Conservation (phyloP, 2,329 filamentous ascomycete species). For the Xylariaceae sp. region DNA sequence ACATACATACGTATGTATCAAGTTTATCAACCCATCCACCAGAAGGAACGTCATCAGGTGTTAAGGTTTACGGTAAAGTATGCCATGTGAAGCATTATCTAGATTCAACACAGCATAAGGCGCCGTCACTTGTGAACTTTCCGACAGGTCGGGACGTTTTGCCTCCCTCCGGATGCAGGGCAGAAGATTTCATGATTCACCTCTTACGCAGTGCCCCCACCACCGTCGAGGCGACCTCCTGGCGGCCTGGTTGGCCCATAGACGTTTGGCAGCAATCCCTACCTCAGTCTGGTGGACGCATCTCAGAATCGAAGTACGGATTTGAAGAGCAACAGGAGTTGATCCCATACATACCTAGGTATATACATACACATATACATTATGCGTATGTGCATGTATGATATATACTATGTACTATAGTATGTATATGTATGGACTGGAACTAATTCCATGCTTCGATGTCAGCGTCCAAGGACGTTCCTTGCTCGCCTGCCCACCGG, state of each 20-base stretch:
- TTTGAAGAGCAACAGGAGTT: too few relatives aligned
- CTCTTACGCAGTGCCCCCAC: not conserved
- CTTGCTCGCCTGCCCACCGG: constrained; percentile 12
- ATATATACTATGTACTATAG: too few relatives aligned
- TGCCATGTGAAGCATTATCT: not conserved
- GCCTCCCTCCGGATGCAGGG: not conserved
- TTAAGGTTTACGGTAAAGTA: too few relatives aligned
- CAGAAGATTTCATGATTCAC: not conserved
- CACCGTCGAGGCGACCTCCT: not conserved
- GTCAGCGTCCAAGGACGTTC: constrained; percentile 10
- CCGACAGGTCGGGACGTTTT: not conserved
- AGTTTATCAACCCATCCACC: too few relatives aligned
- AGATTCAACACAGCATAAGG: not conserved
- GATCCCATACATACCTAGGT: not conserved
- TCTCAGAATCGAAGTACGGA: too few relatives aligned
- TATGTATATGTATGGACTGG: too few relatives aligned
- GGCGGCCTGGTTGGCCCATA: too few relatives aligned
- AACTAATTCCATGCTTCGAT: constrained; percentile 10
- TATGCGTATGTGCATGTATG: too few relatives aligned
- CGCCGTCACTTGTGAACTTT: not conserved
- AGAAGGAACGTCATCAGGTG: not conserved
- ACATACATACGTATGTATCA: too few relatives aligned
- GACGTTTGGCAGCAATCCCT: too few relatives aligned
- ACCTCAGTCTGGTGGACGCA: too few relatives aligned
- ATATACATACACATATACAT: not conserved